Percentiles rank a stretch among this genome's conserved stretches.
These are phyloP conservation scores for Camillea tinctor DNA, from an alignment of 2,329 filamentous ascomycete genomes.

Conservation along the genomic window DNA sequence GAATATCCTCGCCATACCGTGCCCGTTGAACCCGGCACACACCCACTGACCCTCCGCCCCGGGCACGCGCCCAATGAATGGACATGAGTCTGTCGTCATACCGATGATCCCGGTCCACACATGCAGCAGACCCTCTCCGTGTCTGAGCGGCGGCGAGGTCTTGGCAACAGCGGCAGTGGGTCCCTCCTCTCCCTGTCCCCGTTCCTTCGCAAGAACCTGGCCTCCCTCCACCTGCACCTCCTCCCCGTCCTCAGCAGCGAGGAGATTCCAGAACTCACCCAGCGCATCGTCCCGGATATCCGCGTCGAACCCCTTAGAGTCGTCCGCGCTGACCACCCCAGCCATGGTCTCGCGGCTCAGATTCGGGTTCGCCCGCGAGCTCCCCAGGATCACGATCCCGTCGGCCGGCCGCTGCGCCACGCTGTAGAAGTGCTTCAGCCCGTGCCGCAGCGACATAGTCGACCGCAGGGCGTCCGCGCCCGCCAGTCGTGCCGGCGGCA, in stretches of 20 bases:
- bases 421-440: slow-evolving; percentile 48
- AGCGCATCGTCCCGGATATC: slow-evolving; percentile 40
- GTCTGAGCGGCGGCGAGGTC: slow-evolving; percentile 12
- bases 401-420: slow-evolving; percentile 45
- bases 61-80: slow-evolving; percentile 43
- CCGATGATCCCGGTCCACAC: slow-evolving; percentile 48
- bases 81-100: slow-evolving; percentile 46
- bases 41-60: slow-evolving; percentile 44
- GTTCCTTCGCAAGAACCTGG: too few species aligned
- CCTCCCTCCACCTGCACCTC: not conserved
- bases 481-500: slow-evolving; percentile 38
- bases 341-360: slow-evolving; percentile 31
- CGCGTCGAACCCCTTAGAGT: slow-evolving; percentile 35
- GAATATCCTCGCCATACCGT: slow-evolving; percentile 48
- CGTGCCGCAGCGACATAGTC: slow-evolving; percentile 46
- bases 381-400: slow-evolving; percentile 43
- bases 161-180: too few species aligned
- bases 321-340: slow-evolving; percentile 36
- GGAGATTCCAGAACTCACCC: slow-evolving; percentile 31
- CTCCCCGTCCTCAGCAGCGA: slow-evolving; percentile 30
- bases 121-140: slow-evolving; percentile 45
- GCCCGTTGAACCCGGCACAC: slow-evolving; percentile 50
- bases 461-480: slow-evolving; percentile 33
- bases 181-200: too few species aligned
- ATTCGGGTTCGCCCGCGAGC: slow-evolving; percentile 41